phyloP scores from a whole-genome alignment of 306 rosid species.

The Datisca glomerata region DNA sequence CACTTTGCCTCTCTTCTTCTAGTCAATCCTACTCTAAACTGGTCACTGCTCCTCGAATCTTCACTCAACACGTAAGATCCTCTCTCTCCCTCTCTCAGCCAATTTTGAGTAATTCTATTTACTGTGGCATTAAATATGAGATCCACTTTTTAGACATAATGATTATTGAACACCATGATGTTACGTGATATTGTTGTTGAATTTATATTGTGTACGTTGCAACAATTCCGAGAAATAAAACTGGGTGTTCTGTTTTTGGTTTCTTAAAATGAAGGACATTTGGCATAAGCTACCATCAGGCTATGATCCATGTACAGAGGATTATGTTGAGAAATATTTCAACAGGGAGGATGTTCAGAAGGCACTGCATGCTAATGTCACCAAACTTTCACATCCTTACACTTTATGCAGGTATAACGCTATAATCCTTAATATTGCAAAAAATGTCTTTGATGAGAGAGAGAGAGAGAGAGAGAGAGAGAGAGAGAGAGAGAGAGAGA shows the following conservation, averaged over 20 bases:
- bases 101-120: too few relatives aligned
- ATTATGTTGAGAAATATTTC: constrained; percentile 27
- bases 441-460: too few relatives aligned
- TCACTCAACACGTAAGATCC: constrained; percentile 34
- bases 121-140: too few relatives aligned
- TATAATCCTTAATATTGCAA: background rate
- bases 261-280: constrained; percentile 18
- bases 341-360: constrained; percentile 47
- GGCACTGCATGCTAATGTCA: constrained; percentile 53
- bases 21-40: constrained; percentile 7
- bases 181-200: too few relatives aligned
- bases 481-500: constrained; percentile 6
- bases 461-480: constrained; percentile 6
- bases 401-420: constrained; percentile 39
- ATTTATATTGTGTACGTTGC: too few relatives aligned
- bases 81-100: background rate
- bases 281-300: constrained; percentile 48
- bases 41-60: constrained; percentile 25
- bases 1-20: constrained; percentile 19
- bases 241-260: background rate
- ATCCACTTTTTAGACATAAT: too few relatives aligned
- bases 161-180: too few relatives aligned
- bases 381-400: constrained; percentile 39
- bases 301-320: constrained; percentile 48
- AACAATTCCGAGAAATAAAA: too few relatives aligned